Conservation (phyloP, 2,329 filamentous ascomycete species). For the Acarospora socialis region DNA sequence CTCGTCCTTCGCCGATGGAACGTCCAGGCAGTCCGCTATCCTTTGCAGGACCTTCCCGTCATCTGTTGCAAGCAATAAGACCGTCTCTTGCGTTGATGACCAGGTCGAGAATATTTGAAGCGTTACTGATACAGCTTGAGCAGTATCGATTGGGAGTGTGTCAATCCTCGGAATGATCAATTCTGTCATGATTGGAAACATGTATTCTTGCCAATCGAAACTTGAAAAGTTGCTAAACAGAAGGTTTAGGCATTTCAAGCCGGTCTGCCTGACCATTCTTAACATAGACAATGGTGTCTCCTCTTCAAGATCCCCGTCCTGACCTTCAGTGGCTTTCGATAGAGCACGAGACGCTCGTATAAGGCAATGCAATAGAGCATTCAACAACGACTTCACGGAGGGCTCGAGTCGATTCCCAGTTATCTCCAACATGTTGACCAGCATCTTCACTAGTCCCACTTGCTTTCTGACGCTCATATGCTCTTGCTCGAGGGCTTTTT, state of each 20-base stretch:
- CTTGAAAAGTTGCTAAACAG: slow-evolving; percentile 60
- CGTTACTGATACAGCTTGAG: slow-evolving; percentile 74
- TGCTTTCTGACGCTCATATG: slow-evolving; percentile 58
- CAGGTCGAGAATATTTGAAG: slow-evolving; percentile 71
- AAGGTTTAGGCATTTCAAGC: slow-evolving; percentile 68
- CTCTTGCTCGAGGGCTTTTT: slow-evolving; percentile 42
- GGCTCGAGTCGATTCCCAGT: slow-evolving; percentile 58
- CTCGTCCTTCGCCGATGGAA: slow-evolving; percentile 65
- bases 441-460: slow-evolving; percentile 82
- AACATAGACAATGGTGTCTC: slow-evolving; percentile 21
- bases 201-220: slow-evolving; percentile 60
- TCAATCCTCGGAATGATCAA: slow-evolving; percentile 63
- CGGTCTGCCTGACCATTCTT: slow-evolving; percentile 39
- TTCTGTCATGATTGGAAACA: slow-evolving; percentile 56
- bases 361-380: slow-evolving; percentile 69
- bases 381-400: slow-evolving; percentile 54
- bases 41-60: slow-evolving; percentile 48
- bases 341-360: slow-evolving; percentile 50
- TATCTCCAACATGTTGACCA: slow-evolving; percentile 72
- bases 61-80: slow-evolving; percentile 53
- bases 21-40: slow-evolving; percentile 56
- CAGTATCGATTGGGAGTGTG: slow-evolving; percentile 69
- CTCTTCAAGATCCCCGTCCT: slow-evolving; percentile 20
- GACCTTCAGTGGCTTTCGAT: slow-evolving; percentile 19
- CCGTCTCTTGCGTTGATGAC: slow-evolving; percentile 53